phyloP scores from a whole-genome alignment of 768 basidiomycete genomes.

The Phanerodontia chrysosporium region DNA sequence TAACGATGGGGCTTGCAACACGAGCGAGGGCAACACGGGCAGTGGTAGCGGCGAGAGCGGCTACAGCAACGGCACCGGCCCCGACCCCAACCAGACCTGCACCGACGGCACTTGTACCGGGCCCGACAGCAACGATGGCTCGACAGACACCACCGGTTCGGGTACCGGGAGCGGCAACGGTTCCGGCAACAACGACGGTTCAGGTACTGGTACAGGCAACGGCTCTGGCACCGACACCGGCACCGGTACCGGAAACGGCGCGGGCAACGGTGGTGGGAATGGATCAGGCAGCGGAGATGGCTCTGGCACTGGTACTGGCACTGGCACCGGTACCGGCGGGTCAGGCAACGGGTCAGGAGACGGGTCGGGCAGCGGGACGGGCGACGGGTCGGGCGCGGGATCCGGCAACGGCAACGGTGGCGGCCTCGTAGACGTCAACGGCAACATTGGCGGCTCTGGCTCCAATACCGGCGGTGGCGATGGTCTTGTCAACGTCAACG shows the following conservation, averaged over 20 bases:
- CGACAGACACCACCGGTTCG: not conserved
- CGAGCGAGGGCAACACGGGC: not conserved
- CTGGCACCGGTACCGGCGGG: not conserved
- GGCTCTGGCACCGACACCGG: not conserved
- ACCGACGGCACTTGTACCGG: not conserved
- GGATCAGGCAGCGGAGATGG: not conserved
- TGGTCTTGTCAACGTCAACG: not conserved
- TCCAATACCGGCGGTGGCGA: not conserved
- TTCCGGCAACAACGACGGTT: not conserved
- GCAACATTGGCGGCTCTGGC: not conserved
- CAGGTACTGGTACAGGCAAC: not conserved
- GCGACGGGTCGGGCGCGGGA: not conserved
- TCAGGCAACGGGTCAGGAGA: not conserved
- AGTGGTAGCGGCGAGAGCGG: not conserved
- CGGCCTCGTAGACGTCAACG: not conserved
- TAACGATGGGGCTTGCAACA: not conserved
- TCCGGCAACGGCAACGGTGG: not conserved
- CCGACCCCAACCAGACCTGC: not conserved
- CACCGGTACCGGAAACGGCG: not conserved
- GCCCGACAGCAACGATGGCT: not conserved
- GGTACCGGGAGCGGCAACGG: not conserved
- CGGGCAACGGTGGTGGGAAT: not conserved
- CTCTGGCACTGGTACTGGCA: not conserved
- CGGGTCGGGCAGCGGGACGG: not conserved
- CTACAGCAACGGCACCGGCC: not conserved